phyloP scores from a whole-genome alignment of 2,329 filamentous ascomycete species.

The Clarireedia hainanense region DNA sequence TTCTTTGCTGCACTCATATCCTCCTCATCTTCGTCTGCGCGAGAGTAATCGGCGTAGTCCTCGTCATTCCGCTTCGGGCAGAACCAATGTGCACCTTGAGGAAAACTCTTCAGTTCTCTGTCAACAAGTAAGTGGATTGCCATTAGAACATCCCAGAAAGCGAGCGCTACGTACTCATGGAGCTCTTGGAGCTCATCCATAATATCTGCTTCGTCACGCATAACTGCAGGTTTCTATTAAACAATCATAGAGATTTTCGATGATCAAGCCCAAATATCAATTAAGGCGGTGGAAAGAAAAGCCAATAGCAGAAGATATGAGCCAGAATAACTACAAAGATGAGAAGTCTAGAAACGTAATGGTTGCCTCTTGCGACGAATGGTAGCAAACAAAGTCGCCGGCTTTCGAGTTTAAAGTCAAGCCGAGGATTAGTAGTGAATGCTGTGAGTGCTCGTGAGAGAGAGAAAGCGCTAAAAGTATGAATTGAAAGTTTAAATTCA shows the following conservation, averaged over 20 bases:
- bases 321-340: no score
- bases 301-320: no score
- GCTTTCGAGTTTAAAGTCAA: no score
- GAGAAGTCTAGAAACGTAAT: no score
- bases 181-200: slow-evolving; percentile 28
- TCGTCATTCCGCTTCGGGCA: slow-evolving; percentile 58
- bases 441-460: no score
- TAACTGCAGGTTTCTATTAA: slow-evolving; percentile 11
- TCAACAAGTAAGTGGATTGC: slow-evolving; percentile 6
- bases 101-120: slow-evolving; percentile 27
- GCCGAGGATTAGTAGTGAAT: no score
- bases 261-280: background rate
- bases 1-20: slow-evolving; percentile 45
- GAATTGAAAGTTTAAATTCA: no score
- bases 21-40: slow-evolving; percentile 39
- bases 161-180: slow-evolving; percentile 18
- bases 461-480: no score
- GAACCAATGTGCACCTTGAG: slow-evolving; percentile 50
- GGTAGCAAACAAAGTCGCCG: no score
- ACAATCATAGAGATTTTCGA: slow-evolving; percentile 9
- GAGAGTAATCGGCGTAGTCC: slow-evolving; percentile 57
- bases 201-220: slow-evolving; percentile 25
- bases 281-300: no score
- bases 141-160: background rate
- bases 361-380: no score